Evolutionary conservation across 2,329 filamentous ascomycete species (phyloP).

Genomic region (Diplocarpon rosae): DNA sequence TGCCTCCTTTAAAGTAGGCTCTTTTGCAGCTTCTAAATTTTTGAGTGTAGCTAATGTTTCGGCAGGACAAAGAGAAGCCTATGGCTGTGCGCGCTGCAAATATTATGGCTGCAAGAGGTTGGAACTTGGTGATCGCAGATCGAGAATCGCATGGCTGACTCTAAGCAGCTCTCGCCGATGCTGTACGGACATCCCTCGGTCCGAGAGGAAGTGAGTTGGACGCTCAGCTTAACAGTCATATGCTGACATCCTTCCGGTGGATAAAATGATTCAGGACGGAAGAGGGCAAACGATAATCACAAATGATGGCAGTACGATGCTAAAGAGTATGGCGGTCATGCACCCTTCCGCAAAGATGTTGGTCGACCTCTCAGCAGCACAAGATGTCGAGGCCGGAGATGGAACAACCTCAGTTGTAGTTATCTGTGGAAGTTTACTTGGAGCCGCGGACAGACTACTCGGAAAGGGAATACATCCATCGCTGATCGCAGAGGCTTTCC

Average conservation of each 20-base stretch:
- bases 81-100: slow-evolving; percentile 92
- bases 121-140: slow-evolving; percentile 16
- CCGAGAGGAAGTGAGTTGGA: slow-evolving; percentile 58
- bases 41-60: slow-evolving; percentile 19
- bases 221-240: neutral
- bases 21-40: slow-evolving; percentile 13
- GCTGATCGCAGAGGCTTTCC: slow-evolving; percentile 94
- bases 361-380: slow-evolving; percentile 90
- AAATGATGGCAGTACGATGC: slow-evolving; percentile 98
- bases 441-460: slow-evolving; percentile 83
- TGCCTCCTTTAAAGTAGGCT: slow-evolving; percentile 52
- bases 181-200: slow-evolving; percentile 90
- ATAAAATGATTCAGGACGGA: slow-evolving; percentile 52
- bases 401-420: slow-evolving; percentile 97
- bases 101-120: slow-evolving; percentile 93
- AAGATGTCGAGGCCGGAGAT: slow-evolving; percentile 97
- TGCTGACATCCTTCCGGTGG: neutral
- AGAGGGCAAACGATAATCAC: slow-evolving; percentile 92
- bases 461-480: slow-evolving; percentile 94
- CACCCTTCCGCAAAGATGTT: slow-evolving; percentile 99
- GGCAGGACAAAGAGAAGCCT: slow-evolving; percentile 89
- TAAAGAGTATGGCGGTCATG: slow-evolving; percentile 98
- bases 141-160: neutral
- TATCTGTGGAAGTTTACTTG: slow-evolving; percentile 88
- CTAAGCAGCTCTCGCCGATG: slow-evolving; percentile 77